phyloP scores from a whole-genome alignment of 768 basidiomycete species.

The Ramaria sp. region DNA sequence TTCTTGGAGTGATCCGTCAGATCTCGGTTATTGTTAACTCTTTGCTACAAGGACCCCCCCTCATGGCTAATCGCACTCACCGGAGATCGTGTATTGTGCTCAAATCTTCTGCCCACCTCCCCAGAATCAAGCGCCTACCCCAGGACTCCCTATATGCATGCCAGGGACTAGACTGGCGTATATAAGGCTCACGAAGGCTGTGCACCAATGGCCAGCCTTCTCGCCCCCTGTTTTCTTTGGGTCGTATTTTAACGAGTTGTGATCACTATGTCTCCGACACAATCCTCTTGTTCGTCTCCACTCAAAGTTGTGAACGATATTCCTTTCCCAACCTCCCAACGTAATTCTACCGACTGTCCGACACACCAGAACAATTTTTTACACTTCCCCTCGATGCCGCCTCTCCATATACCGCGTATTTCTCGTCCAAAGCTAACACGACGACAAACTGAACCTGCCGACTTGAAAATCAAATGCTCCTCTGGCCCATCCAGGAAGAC shows the following conservation, averaged over 20 bases:
- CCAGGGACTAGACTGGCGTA: neutral
- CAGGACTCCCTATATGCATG: neutral
- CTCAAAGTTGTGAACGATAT: neutral
- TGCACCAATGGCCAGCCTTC: neutral
- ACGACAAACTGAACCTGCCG: neutral
- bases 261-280: neutral
- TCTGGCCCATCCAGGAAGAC: neutral
- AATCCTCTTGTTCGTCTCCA: neutral
- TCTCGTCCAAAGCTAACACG: neutral
- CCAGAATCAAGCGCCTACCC: no score
- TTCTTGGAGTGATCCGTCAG: neutral
- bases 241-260: neutral
- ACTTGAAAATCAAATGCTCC: neutral
- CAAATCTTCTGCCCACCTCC: neutral
- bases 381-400: neutral
- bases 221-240: neutral
- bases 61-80: neutral
- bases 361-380: neutral
- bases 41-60: neutral
- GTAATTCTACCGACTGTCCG: neutral
- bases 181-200: neutral
- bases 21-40: neutral
- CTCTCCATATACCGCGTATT: neutral
- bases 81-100: neutral
- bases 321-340: neutral